Conservation (phyloP, 257 asterid genomes). For the Fraxinus anomala region DNA sequence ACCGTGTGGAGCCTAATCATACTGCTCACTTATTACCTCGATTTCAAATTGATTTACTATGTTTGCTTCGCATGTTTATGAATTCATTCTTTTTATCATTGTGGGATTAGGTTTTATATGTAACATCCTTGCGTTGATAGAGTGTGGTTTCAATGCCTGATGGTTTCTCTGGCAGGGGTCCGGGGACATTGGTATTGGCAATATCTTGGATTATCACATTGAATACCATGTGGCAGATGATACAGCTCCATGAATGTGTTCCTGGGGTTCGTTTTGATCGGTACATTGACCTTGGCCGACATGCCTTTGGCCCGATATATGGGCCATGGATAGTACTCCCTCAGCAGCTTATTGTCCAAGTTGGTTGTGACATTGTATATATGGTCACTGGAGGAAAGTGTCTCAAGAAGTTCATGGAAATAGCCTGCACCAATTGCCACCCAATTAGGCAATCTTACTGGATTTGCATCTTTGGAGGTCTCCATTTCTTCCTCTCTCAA, state of each 20-base stretch:
- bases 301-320: slow-evolving; percentile 67
- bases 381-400: slow-evolving; percentile 95
- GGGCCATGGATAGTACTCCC: slow-evolving; percentile 94
- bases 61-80: neutral
- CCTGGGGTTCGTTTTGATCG: slow-evolving; percentile 85
- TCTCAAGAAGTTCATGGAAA: slow-evolving; percentile 69
- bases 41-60: too few species aligned
- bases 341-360: slow-evolving; percentile 84
- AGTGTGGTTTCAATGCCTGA: neutral
- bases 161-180: slow-evolving; percentile 53
- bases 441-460: slow-evolving; percentile 73
- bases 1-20: neutral
- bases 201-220: slow-evolving; percentile 79
- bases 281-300: slow-evolving; percentile 63
- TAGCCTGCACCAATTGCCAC: slow-evolving; percentile 60
- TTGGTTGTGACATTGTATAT: slow-evolving; percentile 85
- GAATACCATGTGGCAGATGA: slow-evolving; percentile 92
- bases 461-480: slow-evolving; percentile 82
- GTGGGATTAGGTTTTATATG: neutral
- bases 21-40: too few species aligned
- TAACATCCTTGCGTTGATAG: neutral
- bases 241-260: slow-evolving; percentile 78
- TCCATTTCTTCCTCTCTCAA: slow-evolving; percentile 86
- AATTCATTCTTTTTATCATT: too few species aligned
- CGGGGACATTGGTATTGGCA: slow-evolving; percentile 69